phyloP scores from a whole-genome alignment of 2,329 filamentous ascomycete genomes.

The Cryphonectria japonica region DNA sequence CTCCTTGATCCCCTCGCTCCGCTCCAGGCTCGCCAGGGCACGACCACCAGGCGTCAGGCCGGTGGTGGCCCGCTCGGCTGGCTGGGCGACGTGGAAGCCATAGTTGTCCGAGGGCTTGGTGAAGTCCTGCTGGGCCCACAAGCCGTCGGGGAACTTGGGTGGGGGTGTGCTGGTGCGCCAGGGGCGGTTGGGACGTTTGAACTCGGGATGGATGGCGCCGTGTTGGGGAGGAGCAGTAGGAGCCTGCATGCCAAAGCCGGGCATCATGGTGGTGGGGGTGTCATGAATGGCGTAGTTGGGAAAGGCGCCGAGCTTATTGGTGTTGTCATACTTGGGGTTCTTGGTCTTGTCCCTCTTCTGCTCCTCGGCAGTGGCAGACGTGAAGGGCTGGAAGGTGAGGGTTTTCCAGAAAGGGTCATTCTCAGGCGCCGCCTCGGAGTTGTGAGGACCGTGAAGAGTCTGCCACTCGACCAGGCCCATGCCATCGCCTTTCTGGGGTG shows the following conservation, averaged over 20 bases:
- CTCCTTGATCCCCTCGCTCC: conserved; percentile 17
- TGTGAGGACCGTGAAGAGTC: conserved; percentile 9
- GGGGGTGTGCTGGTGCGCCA: conserved; percentile 13
- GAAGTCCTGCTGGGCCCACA: neutral
- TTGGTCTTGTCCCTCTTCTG: neutral
- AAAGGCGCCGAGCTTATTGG: neutral
- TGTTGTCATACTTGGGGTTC: neutral
- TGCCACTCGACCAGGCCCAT: conserved; percentile 24
- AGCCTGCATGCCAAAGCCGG: neutral
- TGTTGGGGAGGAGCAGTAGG: neutral
- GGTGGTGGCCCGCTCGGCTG: neutral
- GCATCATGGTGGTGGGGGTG: neutral
- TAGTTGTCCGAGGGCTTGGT: neutral
- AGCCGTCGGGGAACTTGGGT: neutral
- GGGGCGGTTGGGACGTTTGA: conserved; percentile 7
- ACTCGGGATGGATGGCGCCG: neutral
- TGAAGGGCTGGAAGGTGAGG: conserved; percentile 4
- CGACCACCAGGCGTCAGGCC: neutral
- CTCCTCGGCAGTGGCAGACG: neutral
- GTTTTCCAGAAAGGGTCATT: neutral
- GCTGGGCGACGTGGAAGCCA: conserved; percentile 14
- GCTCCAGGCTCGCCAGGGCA: neutral
- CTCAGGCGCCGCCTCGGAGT: neutral
- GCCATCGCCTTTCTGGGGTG: neutral
- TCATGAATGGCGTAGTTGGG: neutral